phyloP scores from a whole-genome alignment of 176 grass and related monocot genomes.

The Saccharum spontaneum region DNA sequence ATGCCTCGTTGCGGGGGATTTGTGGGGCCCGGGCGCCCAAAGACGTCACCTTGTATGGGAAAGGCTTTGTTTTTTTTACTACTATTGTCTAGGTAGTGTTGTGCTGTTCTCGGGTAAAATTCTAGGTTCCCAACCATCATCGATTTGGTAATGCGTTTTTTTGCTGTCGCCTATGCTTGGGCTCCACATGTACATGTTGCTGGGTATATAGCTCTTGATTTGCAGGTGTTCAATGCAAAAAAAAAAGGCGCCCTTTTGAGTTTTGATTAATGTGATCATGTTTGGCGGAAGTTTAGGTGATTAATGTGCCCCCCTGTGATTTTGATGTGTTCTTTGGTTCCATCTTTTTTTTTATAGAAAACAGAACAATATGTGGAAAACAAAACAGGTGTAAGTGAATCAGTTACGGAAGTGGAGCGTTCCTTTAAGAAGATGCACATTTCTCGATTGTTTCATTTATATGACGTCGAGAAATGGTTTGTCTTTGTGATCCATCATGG shows the following conservation, averaged over 20 bases:
- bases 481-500: neutral
- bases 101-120: neutral
- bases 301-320: neutral
- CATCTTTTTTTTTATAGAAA: neutral
- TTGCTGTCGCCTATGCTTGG: constrained; percentile 1
- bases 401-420: neutral
- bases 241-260: neutral
- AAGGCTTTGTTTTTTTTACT: constrained; percentile 4
- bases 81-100: neutral
- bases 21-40: neutral
- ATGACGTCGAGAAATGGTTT: neutral
- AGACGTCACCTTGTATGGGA: neutral
- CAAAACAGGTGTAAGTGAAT: neutral
- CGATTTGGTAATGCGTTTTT: neutral
- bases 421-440: neutral
- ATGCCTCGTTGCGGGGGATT: constrained; percentile 16
- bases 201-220: constrained; percentile 13
- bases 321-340: constrained; percentile 2
- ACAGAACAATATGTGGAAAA: neutral
- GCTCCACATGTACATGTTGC: neutral
- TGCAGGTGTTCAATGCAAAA: neutral
- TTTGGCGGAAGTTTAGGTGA: neutral
- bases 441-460: neutral
- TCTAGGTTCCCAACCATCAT: constrained; percentile 21
- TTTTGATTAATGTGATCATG: neutral